Evolutionary conservation across 768 basidiomycete species (phyloP).

Genomic region (Boletus eberwhitei): DNA sequence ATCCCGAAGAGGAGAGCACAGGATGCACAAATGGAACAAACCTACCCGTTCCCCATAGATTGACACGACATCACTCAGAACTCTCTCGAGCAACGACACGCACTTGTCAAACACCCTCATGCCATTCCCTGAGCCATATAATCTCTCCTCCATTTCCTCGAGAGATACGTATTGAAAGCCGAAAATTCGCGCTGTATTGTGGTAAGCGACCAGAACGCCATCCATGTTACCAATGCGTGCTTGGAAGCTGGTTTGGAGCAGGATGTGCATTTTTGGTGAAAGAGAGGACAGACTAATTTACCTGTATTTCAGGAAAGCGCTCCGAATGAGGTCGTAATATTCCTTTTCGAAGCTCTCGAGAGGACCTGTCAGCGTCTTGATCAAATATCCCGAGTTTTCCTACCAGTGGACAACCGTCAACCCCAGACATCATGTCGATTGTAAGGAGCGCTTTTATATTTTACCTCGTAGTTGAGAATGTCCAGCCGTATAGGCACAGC

Average conservation of each 20-base stretch:
- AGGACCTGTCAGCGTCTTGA: conserved; percentile 58
- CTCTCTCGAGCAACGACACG: conserved; percentile 62
- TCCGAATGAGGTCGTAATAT: conserved; percentile 90
- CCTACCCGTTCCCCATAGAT: conserved; percentile 68
- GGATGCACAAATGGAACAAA: not conserved
- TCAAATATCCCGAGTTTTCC: conserved; percentile 80
- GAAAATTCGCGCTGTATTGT: conserved; percentile 82
- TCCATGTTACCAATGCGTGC: conserved; percentile 97
- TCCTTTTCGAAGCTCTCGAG: conserved; percentile 87
- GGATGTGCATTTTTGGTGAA: not conserved
- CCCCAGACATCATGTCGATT: not conserved
- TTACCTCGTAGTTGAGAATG: conserved; percentile 73
- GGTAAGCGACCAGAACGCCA: conserved; percentile 84
- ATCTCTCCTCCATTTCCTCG: conserved; percentile 78
- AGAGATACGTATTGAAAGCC: conserved; percentile 93
- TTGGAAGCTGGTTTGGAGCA: conserved; percentile 65
- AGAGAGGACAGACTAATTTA: conserved; percentile 25
- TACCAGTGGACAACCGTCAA: conserved; percentile 24
- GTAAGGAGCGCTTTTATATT: not conserved
- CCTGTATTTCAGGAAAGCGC: conserved; percentile 94
- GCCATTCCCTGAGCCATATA: conserved; percentile 63
- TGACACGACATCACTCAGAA: conserved; percentile 53
- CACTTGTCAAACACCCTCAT: conserved; percentile 74
- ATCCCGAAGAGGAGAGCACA: not conserved
- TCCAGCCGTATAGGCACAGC: conserved; percentile 82